phyloP scores from a whole-genome alignment of 1,139 yeast species.

The Hemisphaericaspora lyxosophila region DNA sequence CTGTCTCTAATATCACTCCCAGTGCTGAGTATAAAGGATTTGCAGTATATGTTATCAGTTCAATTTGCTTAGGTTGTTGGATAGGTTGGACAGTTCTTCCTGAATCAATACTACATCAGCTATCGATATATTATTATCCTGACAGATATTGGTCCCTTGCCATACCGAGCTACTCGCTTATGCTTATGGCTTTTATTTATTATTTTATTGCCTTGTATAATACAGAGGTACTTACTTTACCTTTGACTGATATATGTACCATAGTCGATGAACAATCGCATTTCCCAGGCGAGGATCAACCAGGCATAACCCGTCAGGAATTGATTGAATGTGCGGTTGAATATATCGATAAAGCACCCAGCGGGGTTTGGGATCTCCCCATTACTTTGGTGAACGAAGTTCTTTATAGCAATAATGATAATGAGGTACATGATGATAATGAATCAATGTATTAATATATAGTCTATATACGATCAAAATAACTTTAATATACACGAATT shows the following conservation, averaged over 20 bases:
- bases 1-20: slow-evolving; percentile 65
- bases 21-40: slow-evolving; percentile 82
- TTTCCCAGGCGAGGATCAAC: slow-evolving; percentile 31
- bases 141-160: slow-evolving; percentile 87
- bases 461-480: slow-evolving; percentile 5
- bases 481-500: not conserved
- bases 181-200: slow-evolving; percentile 70
- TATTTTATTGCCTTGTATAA: slow-evolving; percentile 70
- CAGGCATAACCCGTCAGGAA: slow-evolving; percentile 3
- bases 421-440: slow-evolving; percentile 1
- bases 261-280: slow-evolving; percentile 70
- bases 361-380: slow-evolving; percentile 86
- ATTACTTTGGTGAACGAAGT: slow-evolving; percentile 68
- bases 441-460: not conserved
- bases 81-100: slow-evolving; percentile 73
- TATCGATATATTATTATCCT: slow-evolving; percentile 74
- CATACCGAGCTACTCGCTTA: slow-evolving; percentile 65
- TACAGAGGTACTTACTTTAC: slow-evolving; percentile 66
- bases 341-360: slow-evolving; percentile 56
- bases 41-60: slow-evolving; percentile 66
- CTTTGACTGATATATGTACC: slow-evolving; percentile 57
- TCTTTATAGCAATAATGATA: slow-evolving; percentile 40
- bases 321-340: slow-evolving; percentile 22
- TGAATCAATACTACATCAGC: slow-evolving; percentile 43
- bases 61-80: slow-evolving; percentile 53